These are phyloP conservation scores for Breynia disticha DNA, from an alignment of 441 rosid species.

Conservation along the genomic window DNA sequence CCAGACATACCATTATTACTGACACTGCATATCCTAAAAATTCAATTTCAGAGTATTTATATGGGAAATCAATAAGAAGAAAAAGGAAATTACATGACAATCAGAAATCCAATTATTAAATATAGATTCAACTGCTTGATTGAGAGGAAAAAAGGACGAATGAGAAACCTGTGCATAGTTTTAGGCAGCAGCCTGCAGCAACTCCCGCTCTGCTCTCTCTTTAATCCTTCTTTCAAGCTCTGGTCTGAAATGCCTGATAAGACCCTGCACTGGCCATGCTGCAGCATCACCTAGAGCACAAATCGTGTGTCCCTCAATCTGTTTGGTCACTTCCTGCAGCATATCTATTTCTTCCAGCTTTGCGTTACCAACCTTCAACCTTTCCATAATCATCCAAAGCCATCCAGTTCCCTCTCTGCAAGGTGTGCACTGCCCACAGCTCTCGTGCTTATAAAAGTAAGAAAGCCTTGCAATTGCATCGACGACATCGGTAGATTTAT, in stretches of 20 bases:
- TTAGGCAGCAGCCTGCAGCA: constrained; percentile 90
- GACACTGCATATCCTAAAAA: too few relatives aligned
- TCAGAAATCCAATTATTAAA: not conserved
- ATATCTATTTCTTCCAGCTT: constrained; percentile 97
- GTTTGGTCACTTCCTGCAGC: constrained; percentile 98
- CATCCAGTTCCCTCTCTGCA: constrained; percentile 99
- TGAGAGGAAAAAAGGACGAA: constrained; percentile 10
- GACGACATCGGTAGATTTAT: constrained; percentile 93
- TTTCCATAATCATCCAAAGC: constrained; percentile 99
- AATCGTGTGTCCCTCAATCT: constrained; percentile 98
- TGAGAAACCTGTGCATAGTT: constrained; percentile 37
- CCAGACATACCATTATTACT: not conserved
- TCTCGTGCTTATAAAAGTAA: constrained; percentile 98
- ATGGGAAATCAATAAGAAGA: too few relatives aligned
- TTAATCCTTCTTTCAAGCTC: constrained; percentile 95
- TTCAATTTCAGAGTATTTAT: not conserved
- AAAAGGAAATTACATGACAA: not conserved
- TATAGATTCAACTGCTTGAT: not conserved
- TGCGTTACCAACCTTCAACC: constrained; percentile 92
- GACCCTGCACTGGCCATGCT: constrained; percentile 99
- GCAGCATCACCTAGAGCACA: constrained; percentile 99
- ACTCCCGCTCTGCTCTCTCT: constrained; percentile 85
- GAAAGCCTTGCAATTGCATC: constrained; percentile 99
- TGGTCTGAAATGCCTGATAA: constrained; percentile 94
- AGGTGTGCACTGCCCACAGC: constrained; percentile 98